Conservation (phyloP, 2,329 filamentous ascomycete genomes). For the Aureobasidium melanogenum region DNA sequence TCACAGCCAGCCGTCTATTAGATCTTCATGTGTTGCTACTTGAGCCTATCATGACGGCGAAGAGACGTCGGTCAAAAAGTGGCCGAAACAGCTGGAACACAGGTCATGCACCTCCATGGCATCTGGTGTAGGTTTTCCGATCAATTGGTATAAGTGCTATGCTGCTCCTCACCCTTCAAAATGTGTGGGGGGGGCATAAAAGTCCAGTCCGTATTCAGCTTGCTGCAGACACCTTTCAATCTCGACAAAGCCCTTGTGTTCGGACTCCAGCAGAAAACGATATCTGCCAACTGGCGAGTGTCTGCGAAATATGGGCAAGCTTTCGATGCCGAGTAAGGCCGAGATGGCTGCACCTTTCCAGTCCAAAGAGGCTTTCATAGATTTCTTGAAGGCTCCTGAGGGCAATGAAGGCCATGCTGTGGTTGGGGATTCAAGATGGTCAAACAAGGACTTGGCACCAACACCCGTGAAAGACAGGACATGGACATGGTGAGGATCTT, state of each 20-base stretch:
- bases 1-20: background rate
- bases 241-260: background rate
- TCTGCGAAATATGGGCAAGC: constrained; percentile 3
- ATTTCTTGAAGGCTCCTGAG: constrained; percentile 11
- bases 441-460: background rate
- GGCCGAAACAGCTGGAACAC: background rate
- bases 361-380: constrained; percentile 8
- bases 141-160: background rate
- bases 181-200: background rate
- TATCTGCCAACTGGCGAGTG: background rate
- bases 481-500: background rate
- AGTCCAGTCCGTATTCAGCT: background rate
- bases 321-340: constrained; percentile 5
- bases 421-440: background rate
- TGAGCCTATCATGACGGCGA: background rate
- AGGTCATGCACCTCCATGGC: background rate
- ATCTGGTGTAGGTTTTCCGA: background rate
- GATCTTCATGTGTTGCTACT: background rate
- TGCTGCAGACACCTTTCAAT: background rate
- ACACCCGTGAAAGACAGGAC: background rate
- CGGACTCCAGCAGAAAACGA: background rate
- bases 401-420: constrained; percentile 12
- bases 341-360: constrained; percentile 8
- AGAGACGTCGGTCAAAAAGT: background rate
- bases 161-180: background rate